Base-by-base conservation (phyloP, 2,329 filamentous ascomycete genomes). In the Myriosclerotinia scirpicola region DNA sequence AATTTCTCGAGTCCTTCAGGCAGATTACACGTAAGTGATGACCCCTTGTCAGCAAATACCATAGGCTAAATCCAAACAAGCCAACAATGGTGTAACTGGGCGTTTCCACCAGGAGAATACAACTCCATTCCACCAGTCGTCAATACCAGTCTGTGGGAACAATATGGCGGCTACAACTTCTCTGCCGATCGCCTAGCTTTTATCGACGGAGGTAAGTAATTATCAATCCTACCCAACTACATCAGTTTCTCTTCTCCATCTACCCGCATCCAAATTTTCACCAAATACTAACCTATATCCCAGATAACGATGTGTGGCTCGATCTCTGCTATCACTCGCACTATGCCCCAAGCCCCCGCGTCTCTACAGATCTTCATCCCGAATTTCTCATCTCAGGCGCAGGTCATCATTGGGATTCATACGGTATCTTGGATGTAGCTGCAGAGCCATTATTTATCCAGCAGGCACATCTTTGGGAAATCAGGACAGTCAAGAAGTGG, bases 61-160 rank as follows among this genome's bases (percentile, higher is more conserved):
- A 30, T 22, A 15, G 5, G 54, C 40, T 65, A 40, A 67, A 14
- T 12, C 17, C 5, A 5, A 46, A 36, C n/a, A 22, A 71, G 69
- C 3, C 71, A 74, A 70, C 70, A 84, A 73, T 85, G 83, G 82
- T 85, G 83, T 70, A 79, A 71, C n/a, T 83, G 82, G 82, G 81
- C 83, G 1, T 85, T 84, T 69, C 80, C 82, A 0, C 68, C 76
- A 1, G 82, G 83, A 0, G 63, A 77, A 36, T 78, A 80, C 74
- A 83, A 82, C 69, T 70, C 71, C 40, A 79, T 84, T 30, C 81
- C 82, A 0, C 50, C 77, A 0, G 77, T 75, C 0, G 82, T 82
- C 0, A 77, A 83, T 63, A 69, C 82, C 4, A 72, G 73, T 3
- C 71, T 73, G 11, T 81, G 80, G 73, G 81, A 82, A 67, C 75